phyloP scores from a whole-genome alignment of 306 rosid genomes.

The Vigna angularis region DNA sequence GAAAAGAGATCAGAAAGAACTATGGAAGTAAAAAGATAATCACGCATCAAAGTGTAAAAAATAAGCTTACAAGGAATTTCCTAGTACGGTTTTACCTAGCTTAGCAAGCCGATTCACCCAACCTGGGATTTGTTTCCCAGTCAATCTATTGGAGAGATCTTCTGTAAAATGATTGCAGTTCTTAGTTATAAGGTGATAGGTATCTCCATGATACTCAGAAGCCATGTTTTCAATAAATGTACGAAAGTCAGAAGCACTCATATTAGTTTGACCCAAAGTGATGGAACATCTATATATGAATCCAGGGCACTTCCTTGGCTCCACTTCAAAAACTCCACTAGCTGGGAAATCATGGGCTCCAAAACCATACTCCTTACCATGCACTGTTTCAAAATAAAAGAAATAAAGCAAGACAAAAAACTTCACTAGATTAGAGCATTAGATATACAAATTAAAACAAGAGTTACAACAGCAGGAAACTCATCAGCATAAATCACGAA shows the following conservation, averaged over 20 bases:
- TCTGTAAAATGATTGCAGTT: constrained; percentile 97
- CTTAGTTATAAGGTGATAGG: constrained; percentile 93
- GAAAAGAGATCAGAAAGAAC: constrained; percentile 15
- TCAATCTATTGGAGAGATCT: constrained; percentile 73
- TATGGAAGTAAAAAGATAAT: not conserved
- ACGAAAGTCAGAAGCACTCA: constrained; percentile 70
- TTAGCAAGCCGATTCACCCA: constrained; percentile 99
- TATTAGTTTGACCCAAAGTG: constrained; percentile 64
- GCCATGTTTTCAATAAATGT: constrained; percentile 77
- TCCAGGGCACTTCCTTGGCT: constrained; percentile 93
- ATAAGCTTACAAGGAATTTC: constrained; percentile 31
- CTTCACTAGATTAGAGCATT: constrained; percentile 31
- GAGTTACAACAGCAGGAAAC: constrained; percentile 12
- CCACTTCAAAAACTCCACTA: constrained; percentile 98
- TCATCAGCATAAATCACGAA: constrained; percentile 23
- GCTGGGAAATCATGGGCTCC: constrained; percentile 93
- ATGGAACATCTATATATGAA: constrained; percentile 75
- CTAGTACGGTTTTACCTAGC: constrained; percentile 61
- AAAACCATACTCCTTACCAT: constrained; percentile 94
- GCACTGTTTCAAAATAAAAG: constrained; percentile 57
- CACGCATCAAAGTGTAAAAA: not conserved
- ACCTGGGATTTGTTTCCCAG: constrained; percentile 77
- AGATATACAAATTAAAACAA: constrained; percentile 14
- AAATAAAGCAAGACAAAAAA: not conserved
- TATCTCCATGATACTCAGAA: constrained; percentile 90